Percentiles rank a stretch among this genome's conserved stretches.
Conservation (phyloP, 2,329 filamentous ascomycete genomes). For the Blumeria graminis region DNA sequence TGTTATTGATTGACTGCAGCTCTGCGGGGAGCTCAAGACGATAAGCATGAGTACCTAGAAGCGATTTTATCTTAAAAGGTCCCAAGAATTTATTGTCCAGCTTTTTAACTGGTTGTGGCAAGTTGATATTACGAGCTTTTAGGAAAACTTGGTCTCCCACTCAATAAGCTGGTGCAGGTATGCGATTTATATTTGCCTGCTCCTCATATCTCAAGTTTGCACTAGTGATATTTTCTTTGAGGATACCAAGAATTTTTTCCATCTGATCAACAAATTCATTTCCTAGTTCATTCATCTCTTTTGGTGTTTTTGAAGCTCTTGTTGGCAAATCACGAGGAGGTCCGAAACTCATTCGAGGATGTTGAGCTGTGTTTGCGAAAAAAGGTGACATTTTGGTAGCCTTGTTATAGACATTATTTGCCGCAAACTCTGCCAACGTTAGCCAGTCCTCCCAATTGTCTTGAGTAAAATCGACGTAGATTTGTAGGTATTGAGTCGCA, state of each 20-base stretch:
- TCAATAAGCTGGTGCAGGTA: too few species aligned
- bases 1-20: too few species aligned
- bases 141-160: too few species aligned
- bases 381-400: slow-evolving; percentile 4
- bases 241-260: neutral
- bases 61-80: too few species aligned
- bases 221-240: neutral
- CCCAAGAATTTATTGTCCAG: too few species aligned
- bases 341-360: slow-evolving; percentile 1
- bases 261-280: neutral
- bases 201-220: too few species aligned
- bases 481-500: slow-evolving; percentile 4
- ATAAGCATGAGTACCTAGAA: too few species aligned
- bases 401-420: slow-evolving; percentile 3
- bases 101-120: too few species aligned
- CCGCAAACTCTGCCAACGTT: slow-evolving; percentile 5
- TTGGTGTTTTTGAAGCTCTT: neutral
- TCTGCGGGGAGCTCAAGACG: too few species aligned
- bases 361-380: slow-evolving; percentile 4
- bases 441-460: slow-evolving; percentile 6
- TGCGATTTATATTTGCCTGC: too few species aligned
- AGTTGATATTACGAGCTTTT: too few species aligned
- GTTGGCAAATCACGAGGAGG: neutral
- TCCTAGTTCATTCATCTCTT: neutral
- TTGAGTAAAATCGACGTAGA: slow-evolving; percentile 6